Conservation (phyloP, 2,329 filamentous ascomycete species). For the Alternaria atra region DNA sequence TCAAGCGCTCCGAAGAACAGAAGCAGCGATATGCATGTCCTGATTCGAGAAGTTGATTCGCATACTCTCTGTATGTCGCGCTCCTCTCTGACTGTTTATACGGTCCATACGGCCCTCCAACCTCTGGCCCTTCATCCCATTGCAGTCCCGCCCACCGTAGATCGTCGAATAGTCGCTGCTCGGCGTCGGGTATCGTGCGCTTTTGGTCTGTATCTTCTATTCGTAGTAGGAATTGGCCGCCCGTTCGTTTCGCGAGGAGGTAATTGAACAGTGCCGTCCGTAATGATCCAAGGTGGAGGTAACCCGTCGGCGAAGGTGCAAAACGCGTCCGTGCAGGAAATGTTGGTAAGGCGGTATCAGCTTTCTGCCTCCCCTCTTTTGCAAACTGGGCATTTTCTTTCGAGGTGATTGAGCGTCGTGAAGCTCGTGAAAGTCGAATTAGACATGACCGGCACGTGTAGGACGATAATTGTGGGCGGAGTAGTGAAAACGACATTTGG, state of each 20-base stretch:
- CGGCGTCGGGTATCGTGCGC: constrained; percentile 81
- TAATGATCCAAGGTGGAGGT: constrained; percentile 89
- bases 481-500: constrained; percentile 35
- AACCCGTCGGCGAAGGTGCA: constrained; percentile 93
- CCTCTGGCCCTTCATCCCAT: constrained; percentile 92
- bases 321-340: constrained; percentile 75
- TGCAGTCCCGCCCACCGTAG: constrained; percentile 86
- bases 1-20: constrained; percentile 77
- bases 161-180: constrained; percentile 79
- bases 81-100: constrained; percentile 90
- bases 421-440: constrained; percentile 25
- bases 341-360: constrained; percentile 35
- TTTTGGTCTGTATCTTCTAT: constrained; percentile 96
- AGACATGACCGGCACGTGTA: constrained; percentile 46
- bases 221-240: constrained; percentile 87
- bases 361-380: constrained; percentile 6
- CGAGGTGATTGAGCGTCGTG: constrained; percentile 27
- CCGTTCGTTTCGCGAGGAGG: constrained; percentile 84
- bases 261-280: constrained; percentile 97
- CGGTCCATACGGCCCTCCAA: constrained; percentile 82
- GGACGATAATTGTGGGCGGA: constrained; percentile 32
- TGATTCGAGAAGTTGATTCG: constrained; percentile 71
- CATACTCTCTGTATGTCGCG: constrained; percentile 74
- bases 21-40: constrained; percentile 93
- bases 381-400: not conserved